A percentile compares a stretch with the other conserved stretches of the same genome.
These are phyloP conservation scores for Cucumis cinereus DNA, from an alignment of 306 rosid species.

Conservation along the genomic window DNA sequence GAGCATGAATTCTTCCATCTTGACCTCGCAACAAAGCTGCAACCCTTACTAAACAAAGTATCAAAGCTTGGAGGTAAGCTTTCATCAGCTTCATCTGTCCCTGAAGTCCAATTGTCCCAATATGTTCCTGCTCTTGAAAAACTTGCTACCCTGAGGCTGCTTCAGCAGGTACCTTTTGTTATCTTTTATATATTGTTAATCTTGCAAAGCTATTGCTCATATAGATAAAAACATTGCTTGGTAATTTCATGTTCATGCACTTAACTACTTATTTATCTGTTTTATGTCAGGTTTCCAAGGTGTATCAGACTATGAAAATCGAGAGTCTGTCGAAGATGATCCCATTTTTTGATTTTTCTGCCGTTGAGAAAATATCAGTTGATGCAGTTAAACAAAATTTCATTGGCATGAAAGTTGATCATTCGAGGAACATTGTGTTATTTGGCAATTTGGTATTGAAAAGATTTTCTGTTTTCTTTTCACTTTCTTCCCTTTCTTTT, in stretches of 20 bases:
- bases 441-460: slow-evolving; percentile 35
- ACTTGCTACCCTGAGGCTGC: slow-evolving; percentile 85
- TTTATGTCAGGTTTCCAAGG: slow-evolving; percentile 58
- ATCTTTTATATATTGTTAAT: background rate
- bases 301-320: slow-evolving; percentile 77
- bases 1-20: slow-evolving; percentile 81
- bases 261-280: background rate
- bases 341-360: slow-evolving; percentile 67
- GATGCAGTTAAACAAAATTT: slow-evolving; percentile 91
- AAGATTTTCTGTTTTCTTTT: background rate
- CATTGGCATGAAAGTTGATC: slow-evolving; percentile 81
- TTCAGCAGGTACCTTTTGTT: slow-evolving; percentile 60
- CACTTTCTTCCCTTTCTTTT: background rate
- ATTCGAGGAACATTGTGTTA: slow-evolving; percentile 51
- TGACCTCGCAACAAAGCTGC: slow-evolving; percentile 67
- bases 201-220: background rate
- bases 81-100: slow-evolving; percentile 80
- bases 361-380: slow-evolving; percentile 77
- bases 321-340: slow-evolving; percentile 65
- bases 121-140: slow-evolving; percentile 65
- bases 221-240: background rate
- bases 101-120: slow-evolving; percentile 77
- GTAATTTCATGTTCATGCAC: background rate
- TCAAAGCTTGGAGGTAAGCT: slow-evolving; percentile 86
- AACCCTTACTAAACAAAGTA: slow-evolving; percentile 56